Evolutionary conservation across 306 rosid genomes (phyloP).

Genomic region (Canavalia ensiformis): DNA sequence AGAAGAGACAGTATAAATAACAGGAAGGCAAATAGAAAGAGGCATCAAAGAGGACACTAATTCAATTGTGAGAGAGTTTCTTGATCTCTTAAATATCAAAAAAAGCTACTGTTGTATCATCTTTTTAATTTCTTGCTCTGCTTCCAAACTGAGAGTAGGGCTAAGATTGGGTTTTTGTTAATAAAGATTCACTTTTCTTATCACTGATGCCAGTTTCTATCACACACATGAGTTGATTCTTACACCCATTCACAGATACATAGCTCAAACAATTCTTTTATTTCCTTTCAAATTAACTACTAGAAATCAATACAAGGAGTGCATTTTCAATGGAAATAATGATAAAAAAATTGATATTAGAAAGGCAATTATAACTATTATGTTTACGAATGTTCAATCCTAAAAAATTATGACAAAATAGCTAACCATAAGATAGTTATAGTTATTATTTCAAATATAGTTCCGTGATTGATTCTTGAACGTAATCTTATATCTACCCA

Average conservation of each 20-base stretch:
- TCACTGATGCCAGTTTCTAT: no score
- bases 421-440: neutral
- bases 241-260: neutral
- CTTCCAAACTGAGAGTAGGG: no score
- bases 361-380: neutral
- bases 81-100: no score
- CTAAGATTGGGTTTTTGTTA: no score
- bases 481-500: constrained; percentile 23
- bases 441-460: neutral
- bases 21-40: no score
- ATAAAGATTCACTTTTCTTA: no score
- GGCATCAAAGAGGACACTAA: no score
- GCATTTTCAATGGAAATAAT: neutral
- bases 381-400: neutral
- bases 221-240: neutral
- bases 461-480: constrained; percentile 10
- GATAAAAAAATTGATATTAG: neutral
- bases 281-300: neutral
- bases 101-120: no score
- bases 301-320: neutral
- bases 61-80: no score
- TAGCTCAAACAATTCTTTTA: neutral
- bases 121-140: no score
- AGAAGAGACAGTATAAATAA: no score
- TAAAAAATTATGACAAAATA: neutral